Conservation (phyloP, 495 filamentous ascomycete genomes). For the Daldinia vernicosa region DNA sequence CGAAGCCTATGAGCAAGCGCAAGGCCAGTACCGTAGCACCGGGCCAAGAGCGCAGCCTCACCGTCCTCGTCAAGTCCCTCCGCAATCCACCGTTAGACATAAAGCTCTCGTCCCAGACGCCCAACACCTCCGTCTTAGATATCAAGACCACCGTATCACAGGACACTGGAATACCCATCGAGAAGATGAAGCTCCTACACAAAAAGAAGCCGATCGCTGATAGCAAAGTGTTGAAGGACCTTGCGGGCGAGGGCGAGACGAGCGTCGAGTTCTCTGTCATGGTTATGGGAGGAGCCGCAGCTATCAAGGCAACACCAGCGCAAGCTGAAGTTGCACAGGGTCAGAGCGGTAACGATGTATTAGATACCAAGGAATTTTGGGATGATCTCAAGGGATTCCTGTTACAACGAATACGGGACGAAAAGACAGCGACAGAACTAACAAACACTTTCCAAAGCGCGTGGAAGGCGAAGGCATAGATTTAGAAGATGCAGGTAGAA, state of each 20-base stretch:
- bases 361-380: constrained; percentile 86
- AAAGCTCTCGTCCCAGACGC: constrained; percentile 62
- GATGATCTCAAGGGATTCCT: constrained; percentile 83
- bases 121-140: constrained; percentile 74
- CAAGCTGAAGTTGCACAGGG: constrained; percentile 59
- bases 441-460: constrained; percentile 72
- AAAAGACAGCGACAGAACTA: constrained; percentile 70
- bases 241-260: constrained; percentile 57
- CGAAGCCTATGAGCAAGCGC: constrained; percentile 61
- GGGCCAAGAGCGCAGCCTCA: constrained; percentile 60
- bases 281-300: constrained; percentile 76
- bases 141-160: constrained; percentile 70
- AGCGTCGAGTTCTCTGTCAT: constrained; percentile 82
- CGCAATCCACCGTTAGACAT: constrained; percentile 75
- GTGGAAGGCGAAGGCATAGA: constrained; percentile 61
- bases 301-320: constrained; percentile 46
- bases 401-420: constrained; percentile 78
- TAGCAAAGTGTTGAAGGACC: constrained; percentile 68
- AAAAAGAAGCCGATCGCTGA: constrained; percentile 84
- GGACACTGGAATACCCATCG: constrained; percentile 60
- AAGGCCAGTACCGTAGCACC: constrained; percentile 46
- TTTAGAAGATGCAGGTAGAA: constrained; percentile 5
- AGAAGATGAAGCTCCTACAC: constrained; percentile 83
- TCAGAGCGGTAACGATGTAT: constrained; percentile 63
- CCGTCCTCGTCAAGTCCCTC: constrained; percentile 74